Percentiles rank a stretch among this genome's conserved stretches.
Evolutionary conservation across 208 protist species (phyloP).

Genomic region (Acanthamoeba sp.): DNA sequence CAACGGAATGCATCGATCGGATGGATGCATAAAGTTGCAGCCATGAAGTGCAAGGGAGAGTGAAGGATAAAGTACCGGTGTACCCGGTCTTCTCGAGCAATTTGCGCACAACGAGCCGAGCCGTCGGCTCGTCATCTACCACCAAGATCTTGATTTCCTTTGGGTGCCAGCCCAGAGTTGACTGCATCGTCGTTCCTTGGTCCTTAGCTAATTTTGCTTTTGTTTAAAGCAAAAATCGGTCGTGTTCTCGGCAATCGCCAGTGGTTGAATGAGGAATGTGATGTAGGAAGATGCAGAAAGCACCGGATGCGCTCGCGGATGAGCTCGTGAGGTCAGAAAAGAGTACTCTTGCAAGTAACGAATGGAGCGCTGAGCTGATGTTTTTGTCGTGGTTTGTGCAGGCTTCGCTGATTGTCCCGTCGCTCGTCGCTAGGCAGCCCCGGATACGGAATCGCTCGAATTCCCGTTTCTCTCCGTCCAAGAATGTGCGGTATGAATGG

Average conservation of each 20-base stretch:
- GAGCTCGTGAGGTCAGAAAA: too few species aligned
- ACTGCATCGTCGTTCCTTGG: too few species aligned
- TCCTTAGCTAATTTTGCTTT: too few species aligned
- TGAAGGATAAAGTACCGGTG: slow-evolving; percentile 2
- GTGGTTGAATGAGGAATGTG: too few species aligned
- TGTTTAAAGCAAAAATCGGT: too few species aligned
- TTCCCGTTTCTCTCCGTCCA: too few species aligned
- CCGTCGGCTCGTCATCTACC: slow-evolving; percentile 18
- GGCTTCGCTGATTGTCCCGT: background rate
- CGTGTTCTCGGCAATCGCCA: too few species aligned
- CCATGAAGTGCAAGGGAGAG: background rate
- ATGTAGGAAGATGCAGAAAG: background rate
- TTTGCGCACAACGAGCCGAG: background rate
- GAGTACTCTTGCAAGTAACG: background rate
- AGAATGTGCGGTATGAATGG: too few species aligned
- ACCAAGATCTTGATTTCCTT: slow-evolving; percentile 43
- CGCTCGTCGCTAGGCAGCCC: background rate
- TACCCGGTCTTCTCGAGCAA: slow-evolving; percentile 26
- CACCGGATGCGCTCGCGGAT: background rate
- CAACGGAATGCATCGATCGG: too few species aligned
- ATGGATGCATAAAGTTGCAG: too few species aligned
- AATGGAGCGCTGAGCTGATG: too few species aligned
- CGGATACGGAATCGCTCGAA: too few species aligned
- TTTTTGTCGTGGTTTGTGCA: background rate
- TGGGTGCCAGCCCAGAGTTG: background rate